Conservation (phyloP, 2,329 filamentous ascomycete species). For the Ascomycota sp. region DNA sequence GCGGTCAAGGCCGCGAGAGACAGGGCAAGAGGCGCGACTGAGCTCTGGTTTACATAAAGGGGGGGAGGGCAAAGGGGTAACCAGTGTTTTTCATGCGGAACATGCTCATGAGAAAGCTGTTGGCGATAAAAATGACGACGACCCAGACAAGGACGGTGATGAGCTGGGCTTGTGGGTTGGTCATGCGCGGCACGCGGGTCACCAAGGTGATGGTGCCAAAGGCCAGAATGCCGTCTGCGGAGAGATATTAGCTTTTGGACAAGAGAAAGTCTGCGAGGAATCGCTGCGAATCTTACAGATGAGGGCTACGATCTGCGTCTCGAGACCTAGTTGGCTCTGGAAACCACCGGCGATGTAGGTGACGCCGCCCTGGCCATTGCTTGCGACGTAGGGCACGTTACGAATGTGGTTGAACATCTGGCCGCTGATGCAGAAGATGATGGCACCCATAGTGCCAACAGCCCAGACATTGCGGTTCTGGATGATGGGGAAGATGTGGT, state of each 20-base stretch:
- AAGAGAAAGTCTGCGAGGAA: no score
- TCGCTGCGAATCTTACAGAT: conserved; percentile 47
- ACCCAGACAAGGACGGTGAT: conserved; percentile 63
- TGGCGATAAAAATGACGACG: conserved; percentile 53
- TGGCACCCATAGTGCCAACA: conserved; percentile 63
- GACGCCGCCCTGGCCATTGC: conserved; percentile 65
- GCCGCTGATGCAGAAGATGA: conserved; percentile 81
- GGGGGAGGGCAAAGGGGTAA: conserved; percentile 84
- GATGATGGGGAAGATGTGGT: conserved; percentile 59
- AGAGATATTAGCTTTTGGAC: no score
- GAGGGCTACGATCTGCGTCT: conserved; percentile 84
- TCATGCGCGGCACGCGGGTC: conserved; percentile 76
- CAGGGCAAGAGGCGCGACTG: not conserved
- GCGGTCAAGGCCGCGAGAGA: not conserved
- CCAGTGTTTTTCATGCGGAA: conserved; percentile 89
- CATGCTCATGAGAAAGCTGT: conserved; percentile 82
- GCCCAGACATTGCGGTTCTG: conserved; percentile 91
- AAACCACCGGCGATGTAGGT: conserved; percentile 82
- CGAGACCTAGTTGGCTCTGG: conserved; percentile 78
- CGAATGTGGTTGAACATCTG: conserved; percentile 99
- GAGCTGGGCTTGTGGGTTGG: conserved; percentile 55
- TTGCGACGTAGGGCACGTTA: conserved; percentile 77
- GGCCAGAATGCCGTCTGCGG: conserved; percentile 43
- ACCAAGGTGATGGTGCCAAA: conserved; percentile 83
- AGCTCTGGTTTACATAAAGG: conserved; percentile 37